Evolutionary conservation across 2,329 filamentous ascomycete species (phyloP), one percentile per base, ranked within the genome.

Genomic region (Bretziella fagacearum): DNA sequence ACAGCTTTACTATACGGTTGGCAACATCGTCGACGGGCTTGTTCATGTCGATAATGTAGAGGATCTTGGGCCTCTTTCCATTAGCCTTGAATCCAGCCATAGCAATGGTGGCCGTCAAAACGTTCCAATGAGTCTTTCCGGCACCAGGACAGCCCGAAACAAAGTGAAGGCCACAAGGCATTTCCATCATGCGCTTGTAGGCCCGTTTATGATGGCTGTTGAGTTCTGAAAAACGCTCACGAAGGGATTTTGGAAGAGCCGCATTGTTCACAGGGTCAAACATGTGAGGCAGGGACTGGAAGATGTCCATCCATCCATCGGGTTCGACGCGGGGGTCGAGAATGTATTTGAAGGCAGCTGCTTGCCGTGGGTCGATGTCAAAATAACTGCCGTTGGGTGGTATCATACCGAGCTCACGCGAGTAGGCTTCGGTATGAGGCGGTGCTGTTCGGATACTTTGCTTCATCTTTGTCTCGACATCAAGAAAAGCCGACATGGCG

Each of bases 41-140:
- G 53, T 70, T 70, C 46, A 70, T 63, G 45, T 70, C 67, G 1
- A 69, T 57, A 0, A 70, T 54, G 42, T 68, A 69, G 0, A 70
- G 55, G 8, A 70, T 60, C 36, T 57, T 61, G 1, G 52, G 35
- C 17, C 48, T 30, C 22, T 40, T 37, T 2, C 25, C 33, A 20
- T 44, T 23, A 11, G 6, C 7, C 17, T 37, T 48, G 18, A 40
- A 1, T 3, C 35, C 33, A 3, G 47, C 25, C 15, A 49, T 60
- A 6, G 63, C 61, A 15, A 67, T 54, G 0, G 61, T 62, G 1
- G 65, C 57, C 2, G 67, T 53, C 1, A 64, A 54, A 53, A 68
- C 60, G 27, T 63, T 67, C 63, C 65, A 67, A 29, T 68, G 63
- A 0, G 67, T 69, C 43, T 70, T 70, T 0, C 67, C 67, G 0